Base-by-base conservation (phyloP, 2,329 filamentous ascomycete genomes). In the Hortaea sp. region DNA sequence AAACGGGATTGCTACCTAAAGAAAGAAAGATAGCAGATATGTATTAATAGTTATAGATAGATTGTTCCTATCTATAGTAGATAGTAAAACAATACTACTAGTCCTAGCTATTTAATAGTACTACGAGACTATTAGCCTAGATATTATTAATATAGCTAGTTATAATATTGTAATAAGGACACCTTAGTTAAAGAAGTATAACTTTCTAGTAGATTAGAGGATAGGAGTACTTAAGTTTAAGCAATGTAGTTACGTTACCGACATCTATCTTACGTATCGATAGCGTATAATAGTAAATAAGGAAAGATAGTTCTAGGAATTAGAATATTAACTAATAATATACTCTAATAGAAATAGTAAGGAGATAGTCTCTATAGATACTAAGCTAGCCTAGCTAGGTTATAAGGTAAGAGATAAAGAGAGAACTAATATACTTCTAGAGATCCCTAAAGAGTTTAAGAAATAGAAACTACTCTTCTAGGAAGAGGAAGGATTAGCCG, bases 391-490 rank as follows among this genome's bases (percentile, higher is more conserved):
- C 41, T 29, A 13, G 46, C 44, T 29, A 43, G 29, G 29, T 44
- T 28, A 32, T 12, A 9, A 42, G 42, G 42, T 29, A 7, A 50
- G 48, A 39, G 44, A 30, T 41, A 29, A 7, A 10, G 29, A 3
- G 5, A 20, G 20, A 44, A 30, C 10, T 27, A 13, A 29, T 5
- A 6, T 30, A 44, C 34, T 6, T 27, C 20, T 39, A 44, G 42
- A 45, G 29, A 27, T 10, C 11, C 42, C 49, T 46, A 43, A 49
- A 41, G 48, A 53, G 41, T 53, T 43, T 47, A 38, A 32, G 13
- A 45, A 53, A 39, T 53, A 31, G 41, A 50, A 45, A 37, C 39
- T 30, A 29, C 48, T 53, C 45, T 53, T 53, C 45, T 12, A 48
- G 49, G 50, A 49, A 51, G 47, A 51, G 37, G 37, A 35, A 48